These are phyloP conservation scores for Corylus americana DNA, from an alignment of 306 rosid species.

Conservation along the genomic window DNA sequence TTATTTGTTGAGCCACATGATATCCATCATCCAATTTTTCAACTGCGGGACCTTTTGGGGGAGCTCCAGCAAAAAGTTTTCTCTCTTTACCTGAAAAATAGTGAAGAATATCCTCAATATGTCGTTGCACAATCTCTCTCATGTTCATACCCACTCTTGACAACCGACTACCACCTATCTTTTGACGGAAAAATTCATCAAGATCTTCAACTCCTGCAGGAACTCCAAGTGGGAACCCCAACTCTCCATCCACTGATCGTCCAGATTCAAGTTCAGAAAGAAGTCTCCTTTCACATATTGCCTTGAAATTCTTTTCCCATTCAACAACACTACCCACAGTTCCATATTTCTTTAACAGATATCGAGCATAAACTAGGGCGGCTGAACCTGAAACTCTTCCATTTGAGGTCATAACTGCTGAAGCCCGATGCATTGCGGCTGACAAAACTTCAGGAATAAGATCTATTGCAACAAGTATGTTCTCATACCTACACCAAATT, in stretches of 20 bases:
- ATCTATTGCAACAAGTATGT: conserved; percentile 72
- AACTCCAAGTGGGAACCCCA: conserved; percentile 78
- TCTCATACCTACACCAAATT: conserved; percentile 85
- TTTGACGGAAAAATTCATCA: conserved; percentile 91
- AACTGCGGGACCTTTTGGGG: conserved; percentile 57
- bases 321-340: conserved; percentile 70
- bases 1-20: conserved; percentile 78
- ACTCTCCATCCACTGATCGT: conserved; percentile 72
- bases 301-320: conserved; percentile 84
- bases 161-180: conserved; percentile 74
- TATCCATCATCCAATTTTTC: conserved; percentile 90
- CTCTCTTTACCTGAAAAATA: conserved; percentile 71
- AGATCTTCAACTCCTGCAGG: conserved; percentile 90
- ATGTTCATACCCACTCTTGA: conserved; percentile 76
- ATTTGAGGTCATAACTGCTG: conserved; percentile 63
- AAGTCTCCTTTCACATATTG: conserved; percentile 75
- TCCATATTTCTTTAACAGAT: conserved; percentile 70
- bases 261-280: conserved; percentile 73
- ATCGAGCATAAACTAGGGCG: conserved; percentile 56
- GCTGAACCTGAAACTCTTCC: conserved; percentile 83
- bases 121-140: conserved; percentile 87
- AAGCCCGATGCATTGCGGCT: conserved; percentile 58
- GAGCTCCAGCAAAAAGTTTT: conserved; percentile 54
- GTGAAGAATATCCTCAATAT: conserved; percentile 63
- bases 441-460: conserved; percentile 81